A percentile compares a stretch with the other conserved stretches of the same genome.
These are phyloP conservation scores for Iris pallida DNA, from an alignment of 116 monocot genomes.

Conservation along the genomic window DNA sequence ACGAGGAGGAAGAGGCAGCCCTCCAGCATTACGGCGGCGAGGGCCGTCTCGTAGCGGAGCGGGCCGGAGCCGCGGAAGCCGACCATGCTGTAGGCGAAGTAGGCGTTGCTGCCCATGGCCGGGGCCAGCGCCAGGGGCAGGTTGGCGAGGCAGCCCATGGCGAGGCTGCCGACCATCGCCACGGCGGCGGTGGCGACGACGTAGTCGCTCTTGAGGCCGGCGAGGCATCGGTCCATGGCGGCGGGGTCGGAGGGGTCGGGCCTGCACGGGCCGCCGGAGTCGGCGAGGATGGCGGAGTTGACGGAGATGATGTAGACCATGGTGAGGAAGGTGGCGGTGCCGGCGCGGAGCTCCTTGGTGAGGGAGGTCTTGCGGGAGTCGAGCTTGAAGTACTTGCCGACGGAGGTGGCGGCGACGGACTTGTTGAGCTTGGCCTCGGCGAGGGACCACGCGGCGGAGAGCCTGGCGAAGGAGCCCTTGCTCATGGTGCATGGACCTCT, in stretches of 20 bases:
- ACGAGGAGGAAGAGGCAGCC: constrained; percentile 44
- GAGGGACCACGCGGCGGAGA: constrained; percentile 6
- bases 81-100: constrained; percentile 65
- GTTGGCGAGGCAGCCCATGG: constrained; percentile 61
- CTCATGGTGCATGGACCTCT: too few species aligned
- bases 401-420: constrained; percentile 18
- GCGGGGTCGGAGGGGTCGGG: too few species aligned
- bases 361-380: constrained; percentile 42
- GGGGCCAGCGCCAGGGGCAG: constrained; percentile 62
- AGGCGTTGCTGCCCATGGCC: constrained; percentile 73
- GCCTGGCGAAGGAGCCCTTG: background rate
- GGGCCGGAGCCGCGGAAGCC: constrained; percentile 57
- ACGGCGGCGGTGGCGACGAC: constrained; percentile 38
- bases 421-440: constrained; percentile 26
- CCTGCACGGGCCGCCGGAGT: constrained; percentile 67
- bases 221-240: constrained; percentile 30
- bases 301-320: constrained; percentile 80
- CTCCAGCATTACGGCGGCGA: constrained; percentile 57
- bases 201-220: constrained; percentile 26
- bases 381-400: constrained; percentile 57
- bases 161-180: constrained; percentile 30
- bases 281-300: constrained; percentile 54
- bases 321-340: constrained; percentile 59
- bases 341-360: constrained; percentile 65
- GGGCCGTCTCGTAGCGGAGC: constrained; percentile 42